Conservation (phyloP, 2,329 filamentous ascomycete species). For the Dendrostoma leiphaemia region DNA sequence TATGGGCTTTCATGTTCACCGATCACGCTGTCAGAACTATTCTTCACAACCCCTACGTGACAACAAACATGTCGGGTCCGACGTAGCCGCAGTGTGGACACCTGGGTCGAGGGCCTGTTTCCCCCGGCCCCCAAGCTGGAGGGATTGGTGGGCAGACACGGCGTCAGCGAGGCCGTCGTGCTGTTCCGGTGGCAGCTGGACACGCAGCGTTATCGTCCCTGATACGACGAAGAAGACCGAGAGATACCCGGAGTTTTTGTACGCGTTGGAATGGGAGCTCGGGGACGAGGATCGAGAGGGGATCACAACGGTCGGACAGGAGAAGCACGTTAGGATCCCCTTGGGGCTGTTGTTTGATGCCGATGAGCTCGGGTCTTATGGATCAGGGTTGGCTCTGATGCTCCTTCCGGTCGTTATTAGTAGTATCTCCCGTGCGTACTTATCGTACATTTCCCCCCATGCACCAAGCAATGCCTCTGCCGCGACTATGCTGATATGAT, state of each 20-base stretch:
- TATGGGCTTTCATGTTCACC: background rate
- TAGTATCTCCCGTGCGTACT: too few species aligned
- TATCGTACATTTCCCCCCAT: too few species aligned
- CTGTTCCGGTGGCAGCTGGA: slow-evolving; percentile 24
- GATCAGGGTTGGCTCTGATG: background rate
- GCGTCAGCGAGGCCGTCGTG: slow-evolving; percentile 20
- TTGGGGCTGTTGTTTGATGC: background rate
- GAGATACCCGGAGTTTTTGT: slow-evolving; percentile 31
- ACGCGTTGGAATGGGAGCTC: slow-evolving; percentile 28
- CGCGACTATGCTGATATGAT: too few species aligned
- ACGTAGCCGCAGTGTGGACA: slow-evolving; percentile 57
- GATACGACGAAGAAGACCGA: slow-evolving; percentile 28
- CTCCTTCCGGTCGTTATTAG: background rate
- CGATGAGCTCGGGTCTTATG: slow-evolving; percentile 2
- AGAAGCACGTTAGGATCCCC: slow-evolving; percentile 4
- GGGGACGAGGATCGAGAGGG: slow-evolving; percentile 29
- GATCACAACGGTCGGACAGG: slow-evolving; percentile 20
- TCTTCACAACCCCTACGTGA: slow-evolving; percentile 59
- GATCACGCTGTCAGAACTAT: slow-evolving; percentile 44
- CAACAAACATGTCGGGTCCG: slow-evolving; percentile 43
- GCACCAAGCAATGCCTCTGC: too few species aligned
- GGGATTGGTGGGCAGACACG: slow-evolving; percentile 21
- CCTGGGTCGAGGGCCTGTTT: slow-evolving; percentile 19
- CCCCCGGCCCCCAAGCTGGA: slow-evolving; percentile 20
- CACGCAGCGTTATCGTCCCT: slow-evolving; percentile 20